phyloP scores from a whole-genome alignment of 805 yeast species.

The Teunomyces aglyptinius region DNA sequence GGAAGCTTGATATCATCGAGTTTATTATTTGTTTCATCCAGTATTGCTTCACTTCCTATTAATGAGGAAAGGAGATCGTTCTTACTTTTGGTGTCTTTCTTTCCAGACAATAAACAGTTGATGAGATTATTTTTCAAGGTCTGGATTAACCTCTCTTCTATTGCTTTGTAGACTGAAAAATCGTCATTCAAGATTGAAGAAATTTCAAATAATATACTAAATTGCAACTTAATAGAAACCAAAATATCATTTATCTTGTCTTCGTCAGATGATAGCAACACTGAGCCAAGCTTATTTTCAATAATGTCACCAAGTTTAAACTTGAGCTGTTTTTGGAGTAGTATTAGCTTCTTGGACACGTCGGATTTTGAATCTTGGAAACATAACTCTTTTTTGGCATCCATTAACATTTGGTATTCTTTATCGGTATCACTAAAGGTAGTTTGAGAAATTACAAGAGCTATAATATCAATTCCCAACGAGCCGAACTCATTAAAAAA shows the following conservation, averaged over 20 bases:
- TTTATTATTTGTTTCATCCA: conserved; percentile 15
- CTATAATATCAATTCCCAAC: conserved; percentile 27
- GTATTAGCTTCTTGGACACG: not conserved
- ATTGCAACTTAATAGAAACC: conserved; percentile 31
- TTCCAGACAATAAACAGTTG: conserved; percentile 11
- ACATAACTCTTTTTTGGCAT: not conserved
- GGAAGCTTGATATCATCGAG: conserved; percentile 39
- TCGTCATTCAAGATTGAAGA: conserved; percentile 1
- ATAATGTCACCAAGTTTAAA: conserved; percentile 28
- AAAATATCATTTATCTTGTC: conserved; percentile 27
- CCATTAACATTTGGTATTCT: not conserved
- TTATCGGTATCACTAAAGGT: conserved; percentile 8
- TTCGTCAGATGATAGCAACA: conserved; percentile 30
- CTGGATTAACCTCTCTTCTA: conserved; percentile 10
- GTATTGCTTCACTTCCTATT: conserved; percentile 1
- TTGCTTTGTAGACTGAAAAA: not conserved
- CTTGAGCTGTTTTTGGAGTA: conserved; percentile 12
- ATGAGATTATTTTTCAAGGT: conserved; percentile 16
- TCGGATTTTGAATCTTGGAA: not conserved
- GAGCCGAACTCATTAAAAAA: conserved; percentile 31
- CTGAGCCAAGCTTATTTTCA: conserved; percentile 21
- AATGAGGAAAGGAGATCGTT: conserved; percentile 12
- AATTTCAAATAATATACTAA: conserved; percentile 18
- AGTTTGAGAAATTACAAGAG: conserved; percentile 18
- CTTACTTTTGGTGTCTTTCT: conserved; percentile 5